A percentile compares a stretch with the other conserved stretches of the same genome.
Evolutionary conservation across 2,329 filamentous ascomycete species (phyloP).

Genomic region (Colletotrichum musicola): DNA sequence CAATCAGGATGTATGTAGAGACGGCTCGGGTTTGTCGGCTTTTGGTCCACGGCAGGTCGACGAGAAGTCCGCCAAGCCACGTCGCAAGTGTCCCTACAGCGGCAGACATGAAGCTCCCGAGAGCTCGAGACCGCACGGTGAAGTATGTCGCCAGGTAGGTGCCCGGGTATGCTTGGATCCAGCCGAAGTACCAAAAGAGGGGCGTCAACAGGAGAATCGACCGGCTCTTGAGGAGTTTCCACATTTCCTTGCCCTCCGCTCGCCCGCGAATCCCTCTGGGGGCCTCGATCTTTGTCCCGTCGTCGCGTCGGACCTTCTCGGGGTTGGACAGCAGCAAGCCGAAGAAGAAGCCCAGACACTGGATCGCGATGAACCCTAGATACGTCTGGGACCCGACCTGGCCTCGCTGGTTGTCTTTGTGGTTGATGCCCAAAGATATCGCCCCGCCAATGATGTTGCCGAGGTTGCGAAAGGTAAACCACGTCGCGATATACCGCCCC

Average conservation of each 20-base stretch:
- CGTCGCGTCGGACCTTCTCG: constrained; percentile 56
- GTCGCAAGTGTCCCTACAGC: constrained; percentile 54
- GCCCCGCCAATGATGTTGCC: constrained; percentile 63
- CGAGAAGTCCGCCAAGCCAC: constrained; percentile 51
- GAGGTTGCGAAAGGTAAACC: constrained; percentile 55
- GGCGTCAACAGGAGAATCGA: constrained; percentile 43
- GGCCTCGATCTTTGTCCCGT: constrained; percentile 53
- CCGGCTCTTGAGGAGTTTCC: constrained; percentile 47
- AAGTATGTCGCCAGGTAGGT: constrained; percentile 58
- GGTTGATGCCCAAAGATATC: constrained; percentile 62
- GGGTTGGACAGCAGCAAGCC: constrained; percentile 58
- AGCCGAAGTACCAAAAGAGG: constrained; percentile 51
- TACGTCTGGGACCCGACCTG: constrained; percentile 56
- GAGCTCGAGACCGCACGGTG: constrained; percentile 54
- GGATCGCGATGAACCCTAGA: constrained; percentile 60
- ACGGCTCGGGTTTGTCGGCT: constrained; percentile 55
- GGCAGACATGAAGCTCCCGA: constrained; percentile 51
- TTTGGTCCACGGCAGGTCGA: constrained; percentile 54
- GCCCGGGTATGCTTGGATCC: constrained; percentile 55
- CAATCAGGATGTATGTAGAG: constrained; percentile 54
- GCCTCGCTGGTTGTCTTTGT: constrained; percentile 50
- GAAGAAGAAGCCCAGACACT: constrained; percentile 58
- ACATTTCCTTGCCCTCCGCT: constrained; percentile 50
- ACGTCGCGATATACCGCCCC: constrained; percentile 67
- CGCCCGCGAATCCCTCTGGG: constrained; percentile 41